phyloP scores from a whole-genome alignment of 768 basidiomycete species.

The Xanthoconium stramineum region DNA sequence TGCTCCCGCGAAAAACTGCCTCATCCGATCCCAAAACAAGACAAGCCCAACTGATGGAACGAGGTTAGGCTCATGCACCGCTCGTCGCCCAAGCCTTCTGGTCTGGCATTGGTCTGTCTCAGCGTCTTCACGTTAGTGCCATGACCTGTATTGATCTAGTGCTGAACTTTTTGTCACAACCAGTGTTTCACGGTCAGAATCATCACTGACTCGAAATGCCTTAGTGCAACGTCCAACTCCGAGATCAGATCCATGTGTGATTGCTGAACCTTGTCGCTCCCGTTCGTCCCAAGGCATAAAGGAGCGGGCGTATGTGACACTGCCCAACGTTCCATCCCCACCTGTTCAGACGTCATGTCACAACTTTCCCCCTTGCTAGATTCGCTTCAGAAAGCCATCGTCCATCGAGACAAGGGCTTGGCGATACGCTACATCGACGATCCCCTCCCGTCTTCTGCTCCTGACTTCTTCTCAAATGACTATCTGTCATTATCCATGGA shows the following conservation, averaged over 20 bases:
- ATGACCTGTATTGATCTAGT: conserved; percentile 1
- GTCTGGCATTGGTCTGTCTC: background rate
- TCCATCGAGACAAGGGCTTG: conserved; percentile 5
- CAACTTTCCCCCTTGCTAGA: conserved; percentile 6
- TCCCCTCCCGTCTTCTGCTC: conserved; percentile 18
- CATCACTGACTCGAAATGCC: background rate
- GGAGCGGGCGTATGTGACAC: background rate
- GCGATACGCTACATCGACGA: conserved; percentile 10
- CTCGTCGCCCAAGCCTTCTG: no score
- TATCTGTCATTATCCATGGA: conserved; percentile 46
- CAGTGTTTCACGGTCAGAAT: background rate
- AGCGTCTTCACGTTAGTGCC: background rate
- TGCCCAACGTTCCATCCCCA: background rate
- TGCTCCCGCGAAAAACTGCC: no score
- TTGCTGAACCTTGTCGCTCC: background rate
- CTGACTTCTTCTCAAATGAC: conserved; percentile 48
- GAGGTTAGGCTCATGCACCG: no score
- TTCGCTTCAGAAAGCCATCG: conserved; percentile 14
- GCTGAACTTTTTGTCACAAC: background rate
- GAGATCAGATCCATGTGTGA: background rate
- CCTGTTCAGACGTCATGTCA: conserved; percentile 2
- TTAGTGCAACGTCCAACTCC: background rate
- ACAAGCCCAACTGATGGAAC: no score
- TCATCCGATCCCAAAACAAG: no score
- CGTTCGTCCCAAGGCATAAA: conserved; percentile 5